Evolutionary conservation across 2,329 filamentous ascomycete species (phyloP).

Genomic region (Coniochaeta prunicola): DNA sequence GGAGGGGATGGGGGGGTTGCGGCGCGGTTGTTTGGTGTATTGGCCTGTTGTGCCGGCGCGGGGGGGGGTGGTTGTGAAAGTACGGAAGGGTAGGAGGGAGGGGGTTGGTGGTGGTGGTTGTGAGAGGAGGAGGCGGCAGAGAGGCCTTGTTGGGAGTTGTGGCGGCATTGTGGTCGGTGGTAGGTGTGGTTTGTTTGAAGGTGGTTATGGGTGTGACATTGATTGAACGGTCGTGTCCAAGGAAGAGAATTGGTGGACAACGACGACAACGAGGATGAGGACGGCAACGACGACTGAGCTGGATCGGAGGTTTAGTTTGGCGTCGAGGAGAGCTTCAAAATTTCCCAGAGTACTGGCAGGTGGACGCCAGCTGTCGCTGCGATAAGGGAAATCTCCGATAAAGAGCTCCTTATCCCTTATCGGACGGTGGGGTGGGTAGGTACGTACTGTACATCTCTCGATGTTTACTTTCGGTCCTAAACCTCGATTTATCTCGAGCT

Average conservation of each 20-base stretch:
- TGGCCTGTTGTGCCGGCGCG: too few species aligned
- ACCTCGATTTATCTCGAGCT: background rate
- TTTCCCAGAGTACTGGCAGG: slow-evolving; percentile 4
- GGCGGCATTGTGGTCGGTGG: background rate
- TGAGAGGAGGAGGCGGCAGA: background rate
- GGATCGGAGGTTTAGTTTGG: background rate
- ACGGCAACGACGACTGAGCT: background rate
- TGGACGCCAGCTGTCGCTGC: background rate
- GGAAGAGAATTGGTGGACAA: background rate
- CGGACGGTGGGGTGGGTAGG: background rate
- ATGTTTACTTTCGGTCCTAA: background rate
- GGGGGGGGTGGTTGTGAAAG: background rate
- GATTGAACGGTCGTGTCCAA: background rate
- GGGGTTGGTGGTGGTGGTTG: background rate
- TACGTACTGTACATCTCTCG: background rate
- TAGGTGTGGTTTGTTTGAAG: background rate
- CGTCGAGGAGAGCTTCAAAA: slow-evolving; percentile 10
- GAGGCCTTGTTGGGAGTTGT: background rate
- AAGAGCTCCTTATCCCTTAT: background rate
- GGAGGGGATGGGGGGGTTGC: background rate
- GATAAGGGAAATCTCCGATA: background rate
- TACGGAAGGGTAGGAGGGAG: background rate
- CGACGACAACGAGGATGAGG: too few species aligned
- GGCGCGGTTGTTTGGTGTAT: too few species aligned
- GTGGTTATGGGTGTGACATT: background rate